Percentiles rank a stretch among this genome's conserved stretches.
These are phyloP conservation scores for Aspergillus sp. DNA, from an alignment of 2,329 filamentous ascomycete species.

Conservation along the genomic window DNA sequence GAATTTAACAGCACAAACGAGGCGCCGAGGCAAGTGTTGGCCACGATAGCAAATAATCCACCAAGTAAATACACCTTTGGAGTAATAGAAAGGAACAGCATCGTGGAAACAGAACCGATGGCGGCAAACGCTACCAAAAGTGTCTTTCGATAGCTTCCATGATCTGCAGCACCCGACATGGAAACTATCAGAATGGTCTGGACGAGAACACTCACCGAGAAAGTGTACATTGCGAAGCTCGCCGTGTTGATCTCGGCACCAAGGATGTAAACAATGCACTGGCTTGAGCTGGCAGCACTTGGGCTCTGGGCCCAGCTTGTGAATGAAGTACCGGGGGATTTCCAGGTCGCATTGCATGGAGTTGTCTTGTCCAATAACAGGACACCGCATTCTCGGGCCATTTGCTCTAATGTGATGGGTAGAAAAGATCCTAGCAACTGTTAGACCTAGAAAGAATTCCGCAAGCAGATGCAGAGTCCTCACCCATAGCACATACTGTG, in stretches of 20 bases:
- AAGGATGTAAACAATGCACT: slow-evolving; percentile 80
- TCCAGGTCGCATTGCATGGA: slow-evolving; percentile 69
- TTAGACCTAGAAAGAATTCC: slow-evolving; percentile 15
- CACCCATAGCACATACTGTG: slow-evolving; percentile 81
- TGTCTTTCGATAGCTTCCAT: slow-evolving; percentile 87
- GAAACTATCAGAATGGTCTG: slow-evolving; percentile 91
- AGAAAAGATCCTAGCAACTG: slow-evolving; percentile 75
- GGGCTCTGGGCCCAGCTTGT: slow-evolving; percentile 3
- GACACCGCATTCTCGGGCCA: slow-evolving; percentile 89
- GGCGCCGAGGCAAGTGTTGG: slow-evolving; percentile 91
- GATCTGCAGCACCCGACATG: slow-evolving; percentile 93
- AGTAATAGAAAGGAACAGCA: slow-evolving; percentile 80
- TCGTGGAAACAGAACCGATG: slow-evolving; percentile 76
- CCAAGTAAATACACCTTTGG: slow-evolving; percentile 77
- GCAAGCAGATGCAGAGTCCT: slow-evolving; percentile 4
- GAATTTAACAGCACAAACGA: slow-evolving; percentile 96
- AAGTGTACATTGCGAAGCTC: slow-evolving; percentile 98
- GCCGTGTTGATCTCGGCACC: slow-evolving; percentile 91
- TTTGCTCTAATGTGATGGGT: slow-evolving; percentile 88
- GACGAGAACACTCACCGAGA: slow-evolving; percentile 84
- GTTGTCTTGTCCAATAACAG: slow-evolving; percentile 73
- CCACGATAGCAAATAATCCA: slow-evolving; percentile 79
- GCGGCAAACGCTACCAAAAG: slow-evolving; percentile 84
- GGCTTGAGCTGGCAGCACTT: slow-evolving; percentile 45
- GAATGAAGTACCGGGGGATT: slow-evolving; percentile 22